These are phyloP conservation scores for Apiospora aurea DNA, from an alignment of 2,329 filamentous ascomycete genomes.

Conservation along the genomic window DNA sequence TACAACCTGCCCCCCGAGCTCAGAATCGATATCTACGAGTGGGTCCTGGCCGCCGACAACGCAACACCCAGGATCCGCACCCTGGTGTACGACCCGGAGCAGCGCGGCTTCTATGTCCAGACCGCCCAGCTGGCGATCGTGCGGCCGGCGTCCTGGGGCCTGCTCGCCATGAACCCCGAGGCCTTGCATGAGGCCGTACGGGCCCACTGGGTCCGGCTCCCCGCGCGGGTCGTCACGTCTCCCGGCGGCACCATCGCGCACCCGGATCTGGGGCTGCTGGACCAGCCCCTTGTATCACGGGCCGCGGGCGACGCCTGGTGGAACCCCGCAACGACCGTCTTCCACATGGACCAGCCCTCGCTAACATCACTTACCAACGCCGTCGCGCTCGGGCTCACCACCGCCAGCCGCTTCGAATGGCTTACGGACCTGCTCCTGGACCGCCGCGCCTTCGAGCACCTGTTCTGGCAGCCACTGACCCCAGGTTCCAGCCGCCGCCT, in stretches of 20 bases:
- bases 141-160: background rate
- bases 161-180: background rate
- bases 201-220: background rate
- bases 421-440: background rate
- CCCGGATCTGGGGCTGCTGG: background rate
- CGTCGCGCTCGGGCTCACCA: background rate
- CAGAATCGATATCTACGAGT: background rate
- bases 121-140: background rate
- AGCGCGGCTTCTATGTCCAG: background rate
- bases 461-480: background rate
- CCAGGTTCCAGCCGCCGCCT: background rate
- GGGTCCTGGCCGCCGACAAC: background rate
- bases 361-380: background rate
- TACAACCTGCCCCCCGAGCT: background rate
- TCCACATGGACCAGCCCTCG: background rate
- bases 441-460: slow-evolving; percentile 7
- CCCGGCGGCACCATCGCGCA: background rate
- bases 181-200: background rate
- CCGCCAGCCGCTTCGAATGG: background rate
- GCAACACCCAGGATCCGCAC: background rate
- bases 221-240: background rate
- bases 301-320: background rate
- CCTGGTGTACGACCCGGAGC: background rate
- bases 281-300: background rate
- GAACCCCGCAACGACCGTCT: background rate